Evolutionary conservation across 2,329 filamentous ascomycete genomes (phyloP).

Genomic region (Westerdykella sp.): DNA sequence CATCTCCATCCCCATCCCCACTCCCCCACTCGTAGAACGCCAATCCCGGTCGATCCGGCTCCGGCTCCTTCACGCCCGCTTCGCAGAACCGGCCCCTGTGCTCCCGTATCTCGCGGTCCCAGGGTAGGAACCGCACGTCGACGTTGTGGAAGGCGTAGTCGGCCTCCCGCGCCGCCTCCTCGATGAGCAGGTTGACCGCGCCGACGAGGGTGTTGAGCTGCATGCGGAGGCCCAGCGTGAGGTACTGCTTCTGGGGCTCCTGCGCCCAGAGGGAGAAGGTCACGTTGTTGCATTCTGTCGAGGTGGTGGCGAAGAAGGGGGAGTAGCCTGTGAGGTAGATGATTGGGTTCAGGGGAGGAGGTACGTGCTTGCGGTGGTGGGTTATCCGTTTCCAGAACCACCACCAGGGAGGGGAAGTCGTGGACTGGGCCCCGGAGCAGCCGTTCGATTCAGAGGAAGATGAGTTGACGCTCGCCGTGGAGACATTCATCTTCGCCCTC

Average conservation of each 20-base stretch:
- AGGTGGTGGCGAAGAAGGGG: conserved; percentile 20
- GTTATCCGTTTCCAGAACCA: no score
- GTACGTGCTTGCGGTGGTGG: no score
- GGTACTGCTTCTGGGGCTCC: conserved; percentile 19
- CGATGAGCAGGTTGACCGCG: conserved; percentile 18
- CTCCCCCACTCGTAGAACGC: conserved; percentile 31
- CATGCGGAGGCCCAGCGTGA: conserved; percentile 17
- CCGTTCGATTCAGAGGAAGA: no score
- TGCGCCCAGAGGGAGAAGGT: conserved; percentile 27
- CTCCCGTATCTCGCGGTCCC: conserved; percentile 12
- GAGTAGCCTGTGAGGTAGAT: conserved; percentile 29
- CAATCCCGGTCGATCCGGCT: conserved; percentile 19
- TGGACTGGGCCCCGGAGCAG: no score
- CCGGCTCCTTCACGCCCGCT: conserved; percentile 18
- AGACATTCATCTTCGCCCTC: conserved; percentile 16
- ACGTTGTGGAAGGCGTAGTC: conserved; percentile 3
- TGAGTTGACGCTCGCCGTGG: conserved; percentile 6
- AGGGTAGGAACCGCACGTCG: conserved; percentile 22
- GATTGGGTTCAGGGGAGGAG: not conserved
- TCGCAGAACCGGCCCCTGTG: conserved; percentile 24
- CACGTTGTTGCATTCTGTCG: conserved; percentile 19
- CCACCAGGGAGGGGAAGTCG: no score
- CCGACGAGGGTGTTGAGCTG: conserved; percentile 24
- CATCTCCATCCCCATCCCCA: conserved; percentile 20
- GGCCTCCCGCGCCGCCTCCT: conserved; percentile 9